phyloP scores from a whole-genome alignment of 305 asterid genomes.

The Fraxinus paxiana region DNA sequence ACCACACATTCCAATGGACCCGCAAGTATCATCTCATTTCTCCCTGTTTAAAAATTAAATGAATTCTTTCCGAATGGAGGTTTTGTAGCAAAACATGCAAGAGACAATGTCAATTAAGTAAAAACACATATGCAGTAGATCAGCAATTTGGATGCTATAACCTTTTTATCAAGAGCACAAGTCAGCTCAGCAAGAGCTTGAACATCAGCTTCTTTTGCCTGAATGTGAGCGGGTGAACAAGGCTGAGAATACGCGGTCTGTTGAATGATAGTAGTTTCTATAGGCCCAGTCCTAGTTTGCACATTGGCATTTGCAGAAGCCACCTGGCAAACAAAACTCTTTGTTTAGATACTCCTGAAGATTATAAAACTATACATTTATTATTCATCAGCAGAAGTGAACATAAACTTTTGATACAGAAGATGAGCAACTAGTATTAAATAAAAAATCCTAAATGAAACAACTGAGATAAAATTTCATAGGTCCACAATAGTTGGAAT shows the following conservation, averaged over 20 bases:
- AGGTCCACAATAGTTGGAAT: background rate
- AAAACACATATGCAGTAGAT: slow-evolving; percentile 7
- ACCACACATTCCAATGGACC: background rate
- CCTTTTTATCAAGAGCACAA: slow-evolving; percentile 91
- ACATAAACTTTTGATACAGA: background rate
- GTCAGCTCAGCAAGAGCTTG: slow-evolving; percentile 76
- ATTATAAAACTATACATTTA: background rate
- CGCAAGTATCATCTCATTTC: background rate
- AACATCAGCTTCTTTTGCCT: slow-evolving; percentile 89
- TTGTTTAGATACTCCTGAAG: slow-evolving; percentile 20
- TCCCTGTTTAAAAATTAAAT: background rate
- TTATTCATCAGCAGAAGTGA: background rate
- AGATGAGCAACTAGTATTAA: background rate
- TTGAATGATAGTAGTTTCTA: slow-evolving; percentile 38
- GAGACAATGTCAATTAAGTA: background rate
- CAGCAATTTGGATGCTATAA: slow-evolving; percentile 26
- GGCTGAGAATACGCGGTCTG: slow-evolving; percentile 45
- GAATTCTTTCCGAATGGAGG: background rate
- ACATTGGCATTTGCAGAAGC: slow-evolving; percentile 40
- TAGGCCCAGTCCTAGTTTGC: slow-evolving; percentile 37
- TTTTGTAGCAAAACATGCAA: background rate
- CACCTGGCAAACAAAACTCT: slow-evolving; percentile 39
- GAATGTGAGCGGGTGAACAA: slow-evolving; percentile 46
- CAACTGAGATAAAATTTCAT: background rate
- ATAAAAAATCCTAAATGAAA: background rate